Evolutionary conservation across 2,329 filamentous ascomycete species (phyloP), one percentile per base, ranked within the genome.

Genomic region (Penicillium occitanis): DNA sequence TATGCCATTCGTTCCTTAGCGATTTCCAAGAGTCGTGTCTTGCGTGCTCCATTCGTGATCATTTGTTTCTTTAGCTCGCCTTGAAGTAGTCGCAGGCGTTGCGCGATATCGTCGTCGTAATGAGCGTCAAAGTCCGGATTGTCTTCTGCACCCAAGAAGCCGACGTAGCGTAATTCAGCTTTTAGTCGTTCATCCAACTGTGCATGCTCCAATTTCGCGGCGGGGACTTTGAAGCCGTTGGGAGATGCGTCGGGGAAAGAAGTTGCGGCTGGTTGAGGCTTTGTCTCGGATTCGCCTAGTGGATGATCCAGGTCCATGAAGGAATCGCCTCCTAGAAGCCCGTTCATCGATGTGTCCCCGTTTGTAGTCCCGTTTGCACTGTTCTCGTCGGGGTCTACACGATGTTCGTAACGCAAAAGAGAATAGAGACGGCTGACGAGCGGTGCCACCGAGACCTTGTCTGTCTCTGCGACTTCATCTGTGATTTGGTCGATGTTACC

Each of bases 1-100:
- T 95, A 90, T 0, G 95, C 95, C 87, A 99, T 94, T 70, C 92
- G 89, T 76, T 97, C 93, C 72, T 93, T 91, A 7, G 95, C 92
- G 33, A 97, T 85, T 44, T 97, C 93, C 1, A 92, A 88, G 11
- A 99, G 84, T 2, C 93, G 88, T 6, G 92, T 85, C 79, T 98
- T 98, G 69, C 93, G 90, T 5, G 94, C 92, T 46, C 93, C 94
- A 76, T 99, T 99, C 77, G 91, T 83, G 65, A 96, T 87, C 76
- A 91, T 91, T 75, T 95, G 90, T 67, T 93, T 88, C 70, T 92
- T 90, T 2, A 99, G 85, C 61, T 92, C 89, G 62, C 86, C 84
- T 75, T 99, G 95, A 1, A 99, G 84, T 28, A 92, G 87, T 11
- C 95, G 92, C 25, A 99, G 82, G 22, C 95, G 91, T 59, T 92